These are phyloP conservation scores for Pseudocercospora macadamiae DNA, from an alignment of 2,329 filamentous ascomycete species.

Conservation along the genomic window DNA sequence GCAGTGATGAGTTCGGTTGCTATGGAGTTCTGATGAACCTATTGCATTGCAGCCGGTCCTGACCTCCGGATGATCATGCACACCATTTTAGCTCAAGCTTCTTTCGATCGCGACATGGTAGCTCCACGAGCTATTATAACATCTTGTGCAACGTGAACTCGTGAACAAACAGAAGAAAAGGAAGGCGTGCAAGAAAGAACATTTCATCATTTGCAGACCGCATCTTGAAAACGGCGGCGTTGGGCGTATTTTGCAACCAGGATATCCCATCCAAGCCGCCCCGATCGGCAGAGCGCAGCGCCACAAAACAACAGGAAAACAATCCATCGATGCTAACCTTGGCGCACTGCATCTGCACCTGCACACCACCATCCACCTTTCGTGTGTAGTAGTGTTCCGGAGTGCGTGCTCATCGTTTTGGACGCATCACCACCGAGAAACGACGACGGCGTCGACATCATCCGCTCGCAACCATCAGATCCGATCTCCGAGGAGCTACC, in stretches of 20 bases:
- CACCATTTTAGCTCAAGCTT: background rate
- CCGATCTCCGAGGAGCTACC: background rate
- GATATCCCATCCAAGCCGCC: background rate
- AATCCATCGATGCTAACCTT: background rate
- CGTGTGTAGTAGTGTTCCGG: background rate
- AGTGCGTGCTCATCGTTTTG: no score
- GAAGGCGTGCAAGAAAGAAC: no score
- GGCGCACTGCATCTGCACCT: background rate
- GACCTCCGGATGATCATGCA: background rate
- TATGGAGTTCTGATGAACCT: background rate
- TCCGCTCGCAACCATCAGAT: background rate
- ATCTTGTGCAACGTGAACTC: no score
- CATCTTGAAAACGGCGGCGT: background rate
- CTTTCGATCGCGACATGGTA: background rate
- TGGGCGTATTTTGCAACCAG: background rate
- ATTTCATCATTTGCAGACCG: background rate
- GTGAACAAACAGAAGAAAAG: no score
- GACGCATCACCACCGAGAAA: no score
- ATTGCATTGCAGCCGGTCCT: background rate
- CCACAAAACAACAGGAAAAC: slow-evolving; percentile 5
- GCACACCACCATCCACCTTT: background rate
- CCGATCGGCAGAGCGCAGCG: background rate
- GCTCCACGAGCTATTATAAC: background rate
- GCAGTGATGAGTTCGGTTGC: background rate
- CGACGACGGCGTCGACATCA: background rate